Conservation (phyloP, 148 eudicot species). For the Nepenthes mirabilis region DNA sequence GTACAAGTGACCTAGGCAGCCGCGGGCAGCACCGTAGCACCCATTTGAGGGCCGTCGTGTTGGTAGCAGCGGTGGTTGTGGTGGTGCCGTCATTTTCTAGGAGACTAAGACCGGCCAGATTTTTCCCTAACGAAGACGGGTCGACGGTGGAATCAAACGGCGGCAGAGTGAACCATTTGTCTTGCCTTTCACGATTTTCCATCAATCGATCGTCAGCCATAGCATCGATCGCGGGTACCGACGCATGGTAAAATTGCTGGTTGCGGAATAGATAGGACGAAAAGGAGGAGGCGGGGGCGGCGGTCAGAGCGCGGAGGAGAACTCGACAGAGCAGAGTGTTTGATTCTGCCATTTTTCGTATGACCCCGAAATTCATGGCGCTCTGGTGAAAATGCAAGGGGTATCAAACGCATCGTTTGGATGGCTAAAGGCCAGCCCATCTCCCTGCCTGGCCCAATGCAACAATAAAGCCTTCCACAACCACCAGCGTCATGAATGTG, state of each 20-base stretch:
- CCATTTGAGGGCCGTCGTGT: constrained; percentile 77
- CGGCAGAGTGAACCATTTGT: constrained; percentile 61
- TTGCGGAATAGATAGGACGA: constrained; percentile 1
- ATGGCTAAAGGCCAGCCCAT: too few relatives aligned
- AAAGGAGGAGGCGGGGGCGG: constrained; percentile 6
- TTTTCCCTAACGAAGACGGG: constrained; percentile 45
- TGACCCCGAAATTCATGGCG: neutral
- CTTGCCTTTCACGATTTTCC: constrained; percentile 10
- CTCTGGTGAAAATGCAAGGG: neutral
- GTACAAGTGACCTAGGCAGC: constrained; percentile 75
- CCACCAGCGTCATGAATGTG: too few relatives aligned
- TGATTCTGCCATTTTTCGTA: constrained; percentile 12
- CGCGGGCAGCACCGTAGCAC: constrained; percentile 72
- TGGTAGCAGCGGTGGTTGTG: constrained; percentile 1
- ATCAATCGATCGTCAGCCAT: neutral
- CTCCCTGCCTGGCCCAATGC: too few relatives aligned
- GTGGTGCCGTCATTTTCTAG: constrained; percentile 1
- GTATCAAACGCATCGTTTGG: too few relatives aligned
- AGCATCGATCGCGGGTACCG: neutral
- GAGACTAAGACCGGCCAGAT: constrained; percentile 16
- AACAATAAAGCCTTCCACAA: too few relatives aligned
- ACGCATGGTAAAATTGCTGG: neutral
- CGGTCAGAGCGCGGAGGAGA: constrained; percentile 3
- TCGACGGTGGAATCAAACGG: constrained; percentile 40
- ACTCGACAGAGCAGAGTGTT: constrained; percentile 15